Evolutionary conservation across 495 filamentous ascomycete species (phyloP).

Genomic region (Aspergillus asperescens): DNA sequence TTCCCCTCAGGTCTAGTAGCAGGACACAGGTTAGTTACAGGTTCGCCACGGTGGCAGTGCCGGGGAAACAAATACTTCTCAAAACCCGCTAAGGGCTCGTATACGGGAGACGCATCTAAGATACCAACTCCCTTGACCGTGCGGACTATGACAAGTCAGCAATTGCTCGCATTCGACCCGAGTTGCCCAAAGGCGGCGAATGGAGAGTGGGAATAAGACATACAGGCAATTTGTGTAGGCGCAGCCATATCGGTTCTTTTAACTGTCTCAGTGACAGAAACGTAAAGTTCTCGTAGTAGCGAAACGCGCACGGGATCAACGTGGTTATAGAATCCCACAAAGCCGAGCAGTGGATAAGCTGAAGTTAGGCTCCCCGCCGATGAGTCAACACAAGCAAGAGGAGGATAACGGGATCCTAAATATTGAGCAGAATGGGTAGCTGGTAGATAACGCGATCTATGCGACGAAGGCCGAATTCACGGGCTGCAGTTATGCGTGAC

Average conservation of each 20-base stretch:
- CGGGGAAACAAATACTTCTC: slow-evolving; percentile 46
- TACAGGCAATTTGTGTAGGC: slow-evolving; percentile 86
- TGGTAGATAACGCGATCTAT: background rate
- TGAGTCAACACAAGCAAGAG: slow-evolving; percentile 6
- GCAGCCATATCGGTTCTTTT: slow-evolving; percentile 59
- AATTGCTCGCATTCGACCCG: background rate
- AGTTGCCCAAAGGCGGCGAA: background rate
- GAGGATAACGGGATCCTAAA: background rate
- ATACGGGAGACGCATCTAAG: slow-evolving; percentile 82
- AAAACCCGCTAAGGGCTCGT: slow-evolving; percentile 81
- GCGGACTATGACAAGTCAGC: slow-evolving; percentile 53
- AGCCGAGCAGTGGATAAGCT: slow-evolving; percentile 7
- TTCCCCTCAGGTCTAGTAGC: slow-evolving; percentile 79
- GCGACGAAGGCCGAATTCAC: slow-evolving; percentile 10
- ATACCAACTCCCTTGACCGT: slow-evolving; percentile 94
- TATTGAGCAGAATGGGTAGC: background rate
- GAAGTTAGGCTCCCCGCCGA: slow-evolving; percentile 6
- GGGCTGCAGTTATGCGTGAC: slow-evolving; percentile 19
- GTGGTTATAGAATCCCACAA: slow-evolving; percentile 9
- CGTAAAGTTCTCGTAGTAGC: slow-evolving; percentile 6
- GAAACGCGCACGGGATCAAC: slow-evolving; percentile 6
- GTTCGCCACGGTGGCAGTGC: background rate
- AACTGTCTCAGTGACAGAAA: slow-evolving; percentile 8
- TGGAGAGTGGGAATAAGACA: slow-evolving; percentile 25
- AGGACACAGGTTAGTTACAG: slow-evolving; percentile 20